A percentile compares a stretch with the other conserved stretches of the same genome.
Conservation (phyloP, 139 green algal species). For the Deuterostichococcus epilithicus region DNA sequence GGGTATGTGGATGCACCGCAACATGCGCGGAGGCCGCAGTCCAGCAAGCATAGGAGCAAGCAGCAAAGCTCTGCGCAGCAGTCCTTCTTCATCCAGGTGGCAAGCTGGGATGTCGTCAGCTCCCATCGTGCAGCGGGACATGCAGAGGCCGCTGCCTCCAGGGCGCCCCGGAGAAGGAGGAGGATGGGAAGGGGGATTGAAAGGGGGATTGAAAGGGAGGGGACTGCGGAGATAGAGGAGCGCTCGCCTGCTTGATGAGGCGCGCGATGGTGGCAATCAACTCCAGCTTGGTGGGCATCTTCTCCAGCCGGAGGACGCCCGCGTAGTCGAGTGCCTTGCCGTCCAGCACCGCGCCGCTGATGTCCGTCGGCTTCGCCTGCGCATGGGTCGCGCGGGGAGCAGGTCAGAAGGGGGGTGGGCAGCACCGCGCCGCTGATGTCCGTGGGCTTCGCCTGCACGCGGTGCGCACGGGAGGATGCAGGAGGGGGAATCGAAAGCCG, state of each 20-base stretch:
- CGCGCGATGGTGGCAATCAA: constrained; percentile 74
- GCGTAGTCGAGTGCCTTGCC: constrained; percentile 22
- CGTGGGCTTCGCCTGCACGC: constrained; percentile 15
- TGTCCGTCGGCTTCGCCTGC: constrained; percentile 30
- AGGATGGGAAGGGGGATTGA: too few relatives aligned
- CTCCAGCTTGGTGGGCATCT: constrained; percentile 84
- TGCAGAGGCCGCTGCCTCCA: too few relatives aligned
- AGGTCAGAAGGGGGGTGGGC: neutral
- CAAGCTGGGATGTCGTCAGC: too few relatives aligned
- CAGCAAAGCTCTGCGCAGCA: too few relatives aligned
- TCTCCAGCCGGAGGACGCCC: constrained; percentile 73
- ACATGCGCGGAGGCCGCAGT: too few relatives aligned
- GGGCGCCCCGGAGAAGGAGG: neutral
- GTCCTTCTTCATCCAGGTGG: too few relatives aligned
- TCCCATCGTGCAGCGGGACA: too few relatives aligned
- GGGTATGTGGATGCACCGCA: too few relatives aligned
- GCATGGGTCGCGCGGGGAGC: neutral
- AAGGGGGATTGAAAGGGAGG: neutral
- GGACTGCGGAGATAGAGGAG: neutral
- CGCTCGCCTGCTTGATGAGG: constrained; percentile 69
- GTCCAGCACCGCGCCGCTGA: constrained; percentile 29
- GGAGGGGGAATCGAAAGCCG: too few relatives aligned
- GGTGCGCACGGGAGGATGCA: neutral
- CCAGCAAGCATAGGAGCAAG: too few relatives aligned
- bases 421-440: constrained; percentile 37